Evolutionary conservation across 2,329 filamentous ascomycete species (phyloP).

Genomic region (Thelonectria discophora): DNA sequence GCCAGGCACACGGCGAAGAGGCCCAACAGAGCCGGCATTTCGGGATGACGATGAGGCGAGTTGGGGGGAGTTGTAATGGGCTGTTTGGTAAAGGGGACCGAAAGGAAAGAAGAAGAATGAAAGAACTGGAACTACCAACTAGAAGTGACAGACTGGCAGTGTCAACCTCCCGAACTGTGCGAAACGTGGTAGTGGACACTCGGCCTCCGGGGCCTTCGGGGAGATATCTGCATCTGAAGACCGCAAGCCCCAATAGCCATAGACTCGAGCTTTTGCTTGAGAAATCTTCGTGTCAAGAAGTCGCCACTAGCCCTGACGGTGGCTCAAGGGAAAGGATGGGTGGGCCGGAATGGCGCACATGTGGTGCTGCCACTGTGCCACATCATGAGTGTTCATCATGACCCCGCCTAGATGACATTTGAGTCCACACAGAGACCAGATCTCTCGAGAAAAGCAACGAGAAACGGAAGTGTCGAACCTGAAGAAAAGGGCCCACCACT

Average conservation of each 20-base stretch:
- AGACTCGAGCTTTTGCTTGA: not conserved
- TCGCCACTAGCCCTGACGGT: not conserved
- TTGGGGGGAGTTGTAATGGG: too few species aligned
- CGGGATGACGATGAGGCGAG: not conserved
- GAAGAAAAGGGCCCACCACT: not conserved
- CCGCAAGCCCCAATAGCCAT: not conserved
- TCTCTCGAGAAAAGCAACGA: not conserved
- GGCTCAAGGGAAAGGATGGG: not conserved
- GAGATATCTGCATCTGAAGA: not conserved
- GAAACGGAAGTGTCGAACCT: not conserved
- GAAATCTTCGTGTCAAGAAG: not conserved
- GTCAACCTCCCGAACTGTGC: not conserved
- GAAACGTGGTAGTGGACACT: not conserved
- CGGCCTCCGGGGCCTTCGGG: not conserved
- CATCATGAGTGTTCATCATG: not conserved
- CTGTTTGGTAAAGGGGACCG: too few species aligned
- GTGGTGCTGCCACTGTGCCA: not conserved
- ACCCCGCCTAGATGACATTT: not conserved
- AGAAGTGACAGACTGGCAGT: not conserved
- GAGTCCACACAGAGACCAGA: not conserved
- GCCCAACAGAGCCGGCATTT: not conserved
- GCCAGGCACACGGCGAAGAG: slow-evolving; percentile 3
- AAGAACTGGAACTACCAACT: not conserved
- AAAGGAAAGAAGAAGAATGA: not conserved
- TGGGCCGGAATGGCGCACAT: not conserved